Evolutionary conservation across 192 early-diverging fungal genomes (phyloP).

Genomic region (Phlyctochytrium bullatum): DNA sequence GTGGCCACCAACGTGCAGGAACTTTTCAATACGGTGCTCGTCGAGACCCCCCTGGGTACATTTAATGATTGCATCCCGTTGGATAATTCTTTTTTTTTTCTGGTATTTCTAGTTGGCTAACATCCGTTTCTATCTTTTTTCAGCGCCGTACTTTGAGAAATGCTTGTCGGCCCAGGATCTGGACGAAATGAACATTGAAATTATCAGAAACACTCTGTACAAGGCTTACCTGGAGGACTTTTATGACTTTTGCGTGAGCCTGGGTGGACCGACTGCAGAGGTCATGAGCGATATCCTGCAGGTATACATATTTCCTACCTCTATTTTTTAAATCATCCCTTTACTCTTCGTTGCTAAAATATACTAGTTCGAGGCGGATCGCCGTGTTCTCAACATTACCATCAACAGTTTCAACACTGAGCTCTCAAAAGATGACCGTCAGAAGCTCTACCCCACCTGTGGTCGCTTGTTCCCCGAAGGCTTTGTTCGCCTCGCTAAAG

Average conservation of each 20-base stretch:
- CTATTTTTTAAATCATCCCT: constrained; percentile 7
- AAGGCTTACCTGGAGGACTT: constrained; percentile 99
- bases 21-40: constrained; percentile 91
- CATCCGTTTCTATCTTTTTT: not conserved
- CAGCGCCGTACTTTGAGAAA: constrained; percentile 96
- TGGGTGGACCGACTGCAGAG: constrained; percentile 84
- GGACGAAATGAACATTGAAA: constrained; percentile 99
- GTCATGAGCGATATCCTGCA: constrained; percentile 92
- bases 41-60: constrained; percentile 91
- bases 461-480: constrained; percentile 95
- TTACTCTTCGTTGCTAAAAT: not conserved
- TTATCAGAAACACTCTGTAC: constrained; percentile 98
- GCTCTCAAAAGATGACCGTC: constrained; percentile 92
- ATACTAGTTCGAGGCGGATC: constrained; percentile 92
- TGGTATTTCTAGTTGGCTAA: not conserved
- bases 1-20: constrained; percentile 95
- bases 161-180: constrained; percentile 95
- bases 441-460: constrained; percentile 87
- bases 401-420: constrained; percentile 99
- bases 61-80: too few relatives aligned
- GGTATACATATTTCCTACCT: constrained; percentile 38
- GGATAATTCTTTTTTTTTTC: not conserved
- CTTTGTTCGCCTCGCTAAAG: constrained; percentile 71
- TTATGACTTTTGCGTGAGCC: constrained; percentile 76
- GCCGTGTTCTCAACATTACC: constrained; percentile 97